These are phyloP conservation scores for Pestalotiopsis sp. DNA, from an alignment of 2,329 filamentous ascomycete genomes.

Conservation along the genomic window DNA sequence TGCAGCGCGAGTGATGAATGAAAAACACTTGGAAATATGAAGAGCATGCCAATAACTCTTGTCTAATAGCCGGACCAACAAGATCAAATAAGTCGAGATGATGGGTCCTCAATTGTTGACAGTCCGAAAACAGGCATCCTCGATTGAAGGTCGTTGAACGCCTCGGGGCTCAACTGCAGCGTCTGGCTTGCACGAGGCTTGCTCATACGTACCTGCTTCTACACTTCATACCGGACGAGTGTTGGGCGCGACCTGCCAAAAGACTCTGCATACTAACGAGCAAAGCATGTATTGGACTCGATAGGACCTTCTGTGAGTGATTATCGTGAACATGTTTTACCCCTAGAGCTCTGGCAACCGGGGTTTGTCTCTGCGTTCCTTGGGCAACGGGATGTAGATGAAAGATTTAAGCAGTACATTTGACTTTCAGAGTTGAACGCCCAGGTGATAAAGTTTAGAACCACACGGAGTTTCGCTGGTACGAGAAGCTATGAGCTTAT, in stretches of 20 bases:
- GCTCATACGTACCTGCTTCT: background rate
- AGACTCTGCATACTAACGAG: background rate
- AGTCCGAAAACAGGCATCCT: background rate
- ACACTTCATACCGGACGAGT: background rate
- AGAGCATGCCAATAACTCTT: background rate
- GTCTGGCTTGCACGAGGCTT: background rate
- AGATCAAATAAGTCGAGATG: background rate
- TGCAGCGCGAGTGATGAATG: background rate
- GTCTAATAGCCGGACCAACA: background rate
- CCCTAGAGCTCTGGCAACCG: background rate
- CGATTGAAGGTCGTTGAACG: background rate
- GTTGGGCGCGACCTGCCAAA: background rate
- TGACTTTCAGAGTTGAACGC: background rate
- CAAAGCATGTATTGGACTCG: background rate
- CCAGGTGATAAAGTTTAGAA: background rate
- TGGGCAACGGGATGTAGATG: background rate
- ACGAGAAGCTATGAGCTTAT: background rate
- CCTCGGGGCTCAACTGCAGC: background rate
- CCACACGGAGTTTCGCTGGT: background rate
- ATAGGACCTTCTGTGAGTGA: background rate
- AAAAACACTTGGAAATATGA: background rate
- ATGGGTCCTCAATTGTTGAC: background rate
- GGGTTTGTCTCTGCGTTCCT: background rate
- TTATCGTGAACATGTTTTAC: background rate
- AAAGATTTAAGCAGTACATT: background rate